Conservation (phyloP, 768 basidiomycete genomes). For the Xerocomellus intermedius region DNA sequence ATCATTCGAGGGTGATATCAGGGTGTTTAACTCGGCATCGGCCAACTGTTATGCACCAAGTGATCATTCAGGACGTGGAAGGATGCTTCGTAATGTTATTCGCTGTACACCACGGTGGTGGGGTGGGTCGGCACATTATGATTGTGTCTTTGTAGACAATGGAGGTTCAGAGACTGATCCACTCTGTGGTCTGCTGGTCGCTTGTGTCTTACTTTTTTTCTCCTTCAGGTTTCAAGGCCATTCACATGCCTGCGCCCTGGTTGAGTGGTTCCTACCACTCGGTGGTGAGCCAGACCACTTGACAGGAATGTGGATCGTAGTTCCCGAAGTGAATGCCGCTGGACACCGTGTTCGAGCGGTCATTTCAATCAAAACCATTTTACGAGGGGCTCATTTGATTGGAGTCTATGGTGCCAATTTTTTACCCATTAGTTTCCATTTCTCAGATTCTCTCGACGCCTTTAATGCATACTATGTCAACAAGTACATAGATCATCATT, state of each 20-base stretch:
- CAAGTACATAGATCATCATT: no score
- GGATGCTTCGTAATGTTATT: slow-evolving; percentile 14
- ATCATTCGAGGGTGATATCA: slow-evolving; percentile 6
- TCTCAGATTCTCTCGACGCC: no score
- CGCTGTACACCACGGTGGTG: slow-evolving; percentile 15
- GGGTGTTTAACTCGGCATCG: slow-evolving; percentile 28
- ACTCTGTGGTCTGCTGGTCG: slow-evolving; percentile 4
- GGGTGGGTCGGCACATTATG: slow-evolving; percentile 1
- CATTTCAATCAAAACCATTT: no score
- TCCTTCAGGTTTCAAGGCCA: slow-evolving; percentile 11
- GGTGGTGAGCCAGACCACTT: slow-evolving; percentile 24
- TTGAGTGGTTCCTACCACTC: slow-evolving; percentile 27
- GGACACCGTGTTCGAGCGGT: no score
- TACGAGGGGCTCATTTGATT: no score
- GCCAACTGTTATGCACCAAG: slow-evolving; percentile 26
- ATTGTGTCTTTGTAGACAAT: slow-evolving; percentile 20
- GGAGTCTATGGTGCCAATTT: no score
- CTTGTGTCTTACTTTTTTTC: slow-evolving; percentile 21
- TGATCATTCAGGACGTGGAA: slow-evolving; percentile 10
- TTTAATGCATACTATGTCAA: no score
- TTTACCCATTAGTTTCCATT: no score
- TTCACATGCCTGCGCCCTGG: slow-evolving; percentile 29
- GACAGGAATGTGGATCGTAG: slow-evolving; percentile 8
- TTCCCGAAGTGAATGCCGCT: no score
- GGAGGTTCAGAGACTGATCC: slow-evolving; percentile 18